A percentile compares a stretch with the other conserved stretches of the same genome.
Conservation (phyloP, 371 early-diverging fungal species). For the Saksenaea vasiformis region DNA sequence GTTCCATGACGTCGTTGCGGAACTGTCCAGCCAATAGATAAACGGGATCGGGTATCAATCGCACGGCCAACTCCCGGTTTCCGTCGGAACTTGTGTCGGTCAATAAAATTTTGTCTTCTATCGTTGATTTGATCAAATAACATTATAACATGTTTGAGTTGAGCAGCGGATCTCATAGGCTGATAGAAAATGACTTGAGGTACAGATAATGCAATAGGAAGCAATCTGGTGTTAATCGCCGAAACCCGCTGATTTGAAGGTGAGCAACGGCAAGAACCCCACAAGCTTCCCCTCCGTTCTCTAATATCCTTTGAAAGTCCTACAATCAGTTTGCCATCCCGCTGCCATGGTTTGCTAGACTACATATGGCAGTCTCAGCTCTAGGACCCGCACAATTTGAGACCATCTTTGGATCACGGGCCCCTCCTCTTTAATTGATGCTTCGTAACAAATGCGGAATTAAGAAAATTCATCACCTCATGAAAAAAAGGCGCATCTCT, state of each 20-base stretch:
- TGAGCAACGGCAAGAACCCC: background rate
- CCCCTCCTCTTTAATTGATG: background rate
- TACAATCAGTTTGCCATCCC: conserved; percentile 3
- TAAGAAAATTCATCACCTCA: background rate
- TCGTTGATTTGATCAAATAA: background rate
- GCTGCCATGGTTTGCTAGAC: background rate
- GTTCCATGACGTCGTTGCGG: conserved; percentile 4
- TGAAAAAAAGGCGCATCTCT: background rate
- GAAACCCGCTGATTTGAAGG: background rate
- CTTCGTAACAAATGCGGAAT: background rate
- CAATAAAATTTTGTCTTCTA: background rate
- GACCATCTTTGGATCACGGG: background rate
- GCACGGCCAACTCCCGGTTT: conserved; percentile 1
- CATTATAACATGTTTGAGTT: background rate
- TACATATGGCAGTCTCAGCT: background rate
- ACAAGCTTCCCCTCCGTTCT: background rate
- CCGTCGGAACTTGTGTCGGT: background rate
- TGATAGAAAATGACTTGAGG: background rate
- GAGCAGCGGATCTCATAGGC: background rate
- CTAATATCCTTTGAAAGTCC: background rate
- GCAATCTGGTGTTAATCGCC: background rate
- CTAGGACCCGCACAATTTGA: conserved; percentile 1
- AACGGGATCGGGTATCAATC: background rate
- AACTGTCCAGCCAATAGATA: background rate
- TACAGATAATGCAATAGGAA: background rate